phyloP scores from a whole-genome alignment of 2,329 filamentous ascomycete species.

The Xylaria sp. region DNA sequence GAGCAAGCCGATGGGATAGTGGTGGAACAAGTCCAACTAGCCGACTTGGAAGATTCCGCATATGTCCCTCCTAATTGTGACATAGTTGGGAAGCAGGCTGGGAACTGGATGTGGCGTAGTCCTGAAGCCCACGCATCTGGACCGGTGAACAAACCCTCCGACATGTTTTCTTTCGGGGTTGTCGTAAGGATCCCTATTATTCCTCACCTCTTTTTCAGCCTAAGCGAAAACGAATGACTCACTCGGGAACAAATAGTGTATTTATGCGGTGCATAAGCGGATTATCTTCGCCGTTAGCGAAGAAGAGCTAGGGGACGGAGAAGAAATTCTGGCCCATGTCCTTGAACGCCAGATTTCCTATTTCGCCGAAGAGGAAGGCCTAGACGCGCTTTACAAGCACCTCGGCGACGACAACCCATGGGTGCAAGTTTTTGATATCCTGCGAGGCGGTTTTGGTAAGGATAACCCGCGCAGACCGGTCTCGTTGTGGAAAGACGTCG shows the following conservation, averaged over 20 bases:
- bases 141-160: constrained; percentile 20
- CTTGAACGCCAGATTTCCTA: constrained; percentile 24
- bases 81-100: constrained; percentile 21
- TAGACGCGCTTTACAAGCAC: constrained; percentile 17
- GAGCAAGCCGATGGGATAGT: constrained; percentile 10
- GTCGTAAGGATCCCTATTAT: constrained; percentile 20
- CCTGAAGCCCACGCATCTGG: constrained; percentile 24
- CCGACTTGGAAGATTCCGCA: constrained; percentile 23
- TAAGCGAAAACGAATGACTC: constrained; percentile 6
- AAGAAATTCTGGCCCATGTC: constrained; percentile 22
- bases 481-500: constrained; percentile 21
- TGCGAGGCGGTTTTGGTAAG: constrained; percentile 12
- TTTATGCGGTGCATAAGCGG: constrained; percentile 20
- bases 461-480: constrained; percentile 21
- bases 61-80: constrained; percentile 16
- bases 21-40: constrained; percentile 17
- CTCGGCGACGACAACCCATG: constrained; percentile 21
- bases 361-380: constrained; percentile 21
- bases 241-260: constrained; percentile 16
- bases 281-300: constrained; percentile 17
- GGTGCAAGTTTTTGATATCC: constrained; percentile 14
- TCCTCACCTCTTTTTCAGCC: background rate
- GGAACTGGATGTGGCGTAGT: constrained; percentile 23
- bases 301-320: constrained; percentile 23
- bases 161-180: constrained; percentile 24